These are phyloP conservation scores for peach (Prunus persica) DNA, from an alignment of 306 rosid genomes.

Conservation along the genomic window Prunus_persica_NCBIv2 NC_034010.1:17958001-17958500, in stretches of 20 bases:
- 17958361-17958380: conserved; percentile 61
- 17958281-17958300: conserved; percentile 39
- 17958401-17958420: conserved; percentile 69
- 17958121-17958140: no score
- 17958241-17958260: conserved; percentile 85
- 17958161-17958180: conserved; percentile 55
- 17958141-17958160: conserved; percentile 48
- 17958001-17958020: no score
- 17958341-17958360: conserved; percentile 55
- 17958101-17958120: no score
- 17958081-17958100: no score
- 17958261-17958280: conserved; percentile 47
- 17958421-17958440: conserved; percentile 70
- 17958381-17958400: conserved; percentile 86
- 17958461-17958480: conserved; percentile 72
- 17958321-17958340: conserved; percentile 55
- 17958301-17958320: conserved; percentile 53
- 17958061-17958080: no score
- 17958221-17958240: conserved; percentile 73
- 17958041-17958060: no score
- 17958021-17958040: no score
- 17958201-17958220: conserved; percentile 57
- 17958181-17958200: conserved; percentile 38
- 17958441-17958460: conserved; percentile 71
- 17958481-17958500: conserved; percentile 76